Percentiles rank a stretch among this genome's conserved stretches.
Conservation (phyloP, 2,329 filamentous ascomycete species). For the Pseudophaeomoniella oleicola region DNA sequence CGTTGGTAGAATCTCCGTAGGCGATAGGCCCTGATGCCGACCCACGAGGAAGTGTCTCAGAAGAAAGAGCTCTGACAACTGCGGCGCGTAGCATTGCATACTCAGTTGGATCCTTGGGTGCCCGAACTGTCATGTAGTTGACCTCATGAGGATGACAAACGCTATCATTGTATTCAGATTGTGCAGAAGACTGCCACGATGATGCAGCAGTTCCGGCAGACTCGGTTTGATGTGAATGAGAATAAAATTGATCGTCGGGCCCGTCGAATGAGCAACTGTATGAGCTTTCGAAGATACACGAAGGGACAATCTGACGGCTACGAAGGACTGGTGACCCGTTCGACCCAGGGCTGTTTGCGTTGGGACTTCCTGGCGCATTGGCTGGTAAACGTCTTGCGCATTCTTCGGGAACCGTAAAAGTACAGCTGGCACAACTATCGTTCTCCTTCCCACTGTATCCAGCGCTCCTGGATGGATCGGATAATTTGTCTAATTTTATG, state of each 20-base stretch:
- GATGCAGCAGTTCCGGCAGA: slow-evolving; percentile 17
- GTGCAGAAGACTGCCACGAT: slow-evolving; percentile 23
- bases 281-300: slow-evolving; percentile 24
- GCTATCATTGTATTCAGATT: slow-evolving; percentile 10
- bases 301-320: slow-evolving; percentile 37
- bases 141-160: slow-evolving; percentile 40
- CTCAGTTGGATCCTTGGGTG: slow-evolving; percentile 36
- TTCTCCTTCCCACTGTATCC: slow-evolving; percentile 28
- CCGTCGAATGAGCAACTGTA: background rate
- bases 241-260: background rate
- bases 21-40: slow-evolving; percentile 43
- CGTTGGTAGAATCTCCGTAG: slow-evolving; percentile 40
- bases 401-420: slow-evolving; percentile 38
- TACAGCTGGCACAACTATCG: slow-evolving; percentile 44
- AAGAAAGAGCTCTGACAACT: slow-evolving; percentile 43
- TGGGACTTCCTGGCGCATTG: slow-evolving; percentile 36
- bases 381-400: slow-evolving; percentile 38
- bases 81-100: slow-evolving; percentile 42
- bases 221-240: slow-evolving; percentile 18
- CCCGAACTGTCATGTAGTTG: slow-evolving; percentile 43
- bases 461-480: slow-evolving; percentile 2
- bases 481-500: slow-evolving; percentile 20
- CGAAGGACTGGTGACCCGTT: slow-evolving; percentile 41
- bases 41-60: slow-evolving; percentile 39
- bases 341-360: slow-evolving; percentile 30